Percentiles rank a stretch among this genome's conserved stretches.
These are phyloP conservation scores for Paracoccidioides brasiliensis DNA, from an alignment of 2,329 filamentous ascomycete genomes.

Conservation along the genomic window DNA sequence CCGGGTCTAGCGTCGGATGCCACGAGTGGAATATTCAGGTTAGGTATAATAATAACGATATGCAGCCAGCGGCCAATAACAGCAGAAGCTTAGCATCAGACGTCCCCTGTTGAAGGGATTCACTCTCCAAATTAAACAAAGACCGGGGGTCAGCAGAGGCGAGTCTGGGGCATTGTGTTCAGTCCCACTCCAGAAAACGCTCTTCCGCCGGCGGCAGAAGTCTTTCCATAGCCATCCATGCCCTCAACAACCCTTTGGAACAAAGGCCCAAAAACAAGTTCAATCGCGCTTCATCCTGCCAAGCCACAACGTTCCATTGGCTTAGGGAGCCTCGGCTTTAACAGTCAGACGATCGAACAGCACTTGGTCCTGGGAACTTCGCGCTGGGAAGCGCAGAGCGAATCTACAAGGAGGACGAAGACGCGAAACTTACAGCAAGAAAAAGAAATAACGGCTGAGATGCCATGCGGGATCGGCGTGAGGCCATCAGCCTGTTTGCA, in stretches of 20 bases:
- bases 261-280: background rate
- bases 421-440: background rate
- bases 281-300: background rate
- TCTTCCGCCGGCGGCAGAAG: background rate
- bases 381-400: background rate
- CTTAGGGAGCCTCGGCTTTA: background rate
- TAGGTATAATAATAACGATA: background rate
- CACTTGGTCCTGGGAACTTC: background rate
- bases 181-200: background rate
- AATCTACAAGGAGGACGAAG: background rate
- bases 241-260: background rate
- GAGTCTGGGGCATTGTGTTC: background rate
- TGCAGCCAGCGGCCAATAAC: background rate
- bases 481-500: background rate
- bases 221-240: background rate
- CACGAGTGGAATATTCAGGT: background rate
- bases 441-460: background rate
- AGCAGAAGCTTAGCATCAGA: background rate
- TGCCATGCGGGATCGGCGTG: background rate
- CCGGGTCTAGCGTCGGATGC: background rate
- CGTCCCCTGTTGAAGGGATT: background rate
- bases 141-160: background rate
- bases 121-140: background rate
- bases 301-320: conserved; percentile 2
- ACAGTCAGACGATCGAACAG: background rate